Base-by-base conservation (phyloP, 768 basidiomycete species). In the Mycena albidolilacea region DNA sequence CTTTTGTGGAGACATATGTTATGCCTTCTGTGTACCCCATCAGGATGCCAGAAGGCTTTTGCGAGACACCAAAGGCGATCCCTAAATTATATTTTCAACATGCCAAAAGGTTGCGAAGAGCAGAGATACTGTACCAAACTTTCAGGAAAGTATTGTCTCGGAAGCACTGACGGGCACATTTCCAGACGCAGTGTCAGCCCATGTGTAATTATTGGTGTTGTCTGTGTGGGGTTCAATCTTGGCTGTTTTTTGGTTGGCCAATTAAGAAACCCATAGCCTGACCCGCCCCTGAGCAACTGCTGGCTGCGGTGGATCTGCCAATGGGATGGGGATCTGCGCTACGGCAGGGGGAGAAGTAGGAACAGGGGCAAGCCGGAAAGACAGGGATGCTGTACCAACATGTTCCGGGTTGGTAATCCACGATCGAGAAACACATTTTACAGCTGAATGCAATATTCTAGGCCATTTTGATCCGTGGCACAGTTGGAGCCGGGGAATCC, bases 11-110 rank as follows among this genome's bases (percentile, higher is more conserved):
- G 15, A 98, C 96, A 75, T 95, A 95, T 7, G 97, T 97, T 69
- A 98, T 93, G 52, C 97, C 96, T 78, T 99, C 97, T 0, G 96
- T 98, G 75, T 99, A 97, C 0, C 98, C 98, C 54, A 97, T 92
- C 15, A 99, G 87, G 2, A 97, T 93, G 23, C 97, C 98, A 4
- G 96, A 96, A 10, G 98, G 96, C 77, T 94, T 95, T 59, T 85
- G 82, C 19, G 88, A 88, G 23, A 84, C 81, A 19, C 88, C 86
- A 44, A 90, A 79, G 30, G 89, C 89, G 85, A 78, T 90, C 89
- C 89, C 89, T 90, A 43, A 19, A 52, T 55, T n/a, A 61, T n/a
- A 58, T 30, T 50, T 62, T 55, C 64, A 71, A 55, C 39, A 66
- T 55, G 81, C 15, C 83, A 83, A 14, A 83, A 82, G 10, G 84